phyloP scores from a whole-genome alignment of 768 basidiomycete species.

The Pleurotus pulmonarius region DNA sequence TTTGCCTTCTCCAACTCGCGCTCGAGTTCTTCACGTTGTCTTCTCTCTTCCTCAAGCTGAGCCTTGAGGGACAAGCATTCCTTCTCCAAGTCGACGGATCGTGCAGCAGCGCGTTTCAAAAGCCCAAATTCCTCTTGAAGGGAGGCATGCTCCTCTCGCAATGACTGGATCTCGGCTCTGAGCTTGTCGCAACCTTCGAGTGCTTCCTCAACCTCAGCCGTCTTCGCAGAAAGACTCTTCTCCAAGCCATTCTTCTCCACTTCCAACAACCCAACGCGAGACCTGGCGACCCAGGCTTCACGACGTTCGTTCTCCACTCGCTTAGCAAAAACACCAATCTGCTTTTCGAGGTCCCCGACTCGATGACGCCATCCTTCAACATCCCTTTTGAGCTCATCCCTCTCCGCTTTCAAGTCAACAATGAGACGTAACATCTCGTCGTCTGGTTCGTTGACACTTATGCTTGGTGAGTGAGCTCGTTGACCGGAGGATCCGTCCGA shows the following conservation, averaged over 20 bases:
- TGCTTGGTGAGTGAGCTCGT: slow-evolving; percentile 21
- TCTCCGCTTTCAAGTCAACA: slow-evolving; percentile 78
- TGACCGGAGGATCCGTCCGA: slow-evolving; percentile 32
- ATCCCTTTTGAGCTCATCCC: slow-evolving; percentile 86
- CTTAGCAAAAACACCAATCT: slow-evolving; percentile 57
- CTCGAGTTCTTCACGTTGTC: slow-evolving; percentile 45
- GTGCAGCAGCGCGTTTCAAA: slow-evolving; percentile 25
- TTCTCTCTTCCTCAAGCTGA: slow-evolving; percentile 35
- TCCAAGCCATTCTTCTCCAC: slow-evolving; percentile 60
- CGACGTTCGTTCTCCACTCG: slow-evolving; percentile 75
- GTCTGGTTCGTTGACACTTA: slow-evolving; percentile 41
- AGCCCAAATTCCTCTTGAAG: slow-evolving; percentile 30
- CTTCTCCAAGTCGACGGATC: not conserved
- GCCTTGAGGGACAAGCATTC: slow-evolving; percentile 15
- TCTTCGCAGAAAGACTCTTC: slow-evolving; percentile 30
- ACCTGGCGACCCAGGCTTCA: slow-evolving; percentile 83
- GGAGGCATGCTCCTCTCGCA: not conserved
- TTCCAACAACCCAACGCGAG: slow-evolving; percentile 61
- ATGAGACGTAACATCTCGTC: slow-evolving; percentile 79
- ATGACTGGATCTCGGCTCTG: not conserved
- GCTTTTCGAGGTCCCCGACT: slow-evolving; percentile 73
- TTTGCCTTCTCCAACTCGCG: slow-evolving; percentile 41
- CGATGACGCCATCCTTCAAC: slow-evolving; percentile 83
- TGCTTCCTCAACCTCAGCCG: slow-evolving; percentile 15
- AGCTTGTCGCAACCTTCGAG: not conserved